These are phyloP conservation scores for Monilinia aucupariae DNA, from an alignment of 2,329 filamentous ascomycete genomes.

Conservation along the genomic window DNA sequence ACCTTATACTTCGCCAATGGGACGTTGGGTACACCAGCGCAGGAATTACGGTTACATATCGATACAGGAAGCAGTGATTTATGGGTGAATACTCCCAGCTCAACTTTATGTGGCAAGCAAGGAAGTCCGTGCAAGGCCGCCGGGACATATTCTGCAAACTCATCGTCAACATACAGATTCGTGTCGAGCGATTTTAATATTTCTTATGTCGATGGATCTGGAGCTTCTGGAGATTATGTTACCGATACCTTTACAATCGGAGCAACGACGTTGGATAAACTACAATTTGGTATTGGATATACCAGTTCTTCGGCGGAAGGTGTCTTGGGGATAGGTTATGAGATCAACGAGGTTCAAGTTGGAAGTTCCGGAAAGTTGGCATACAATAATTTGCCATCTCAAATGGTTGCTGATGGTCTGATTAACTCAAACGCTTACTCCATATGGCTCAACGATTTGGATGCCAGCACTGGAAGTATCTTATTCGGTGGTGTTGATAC, in stretches of 20 bases:
- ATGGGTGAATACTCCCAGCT: conserved; percentile 63
- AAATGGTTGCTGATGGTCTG: conserved; percentile 53
- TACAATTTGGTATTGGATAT: conserved; percentile 74
- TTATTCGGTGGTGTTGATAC: conserved; percentile 72
- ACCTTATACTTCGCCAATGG: conserved; percentile 61
- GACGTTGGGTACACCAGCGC: conserved; percentile 56
- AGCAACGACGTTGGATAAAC: conserved; percentile 44
- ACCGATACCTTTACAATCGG: conserved; percentile 65
- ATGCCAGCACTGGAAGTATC: conserved; percentile 59
- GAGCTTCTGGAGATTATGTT: conserved; percentile 73
- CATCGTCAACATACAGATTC: conserved; percentile 70
- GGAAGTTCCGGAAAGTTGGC: conserved; percentile 46
- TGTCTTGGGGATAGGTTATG: conserved; percentile 81
- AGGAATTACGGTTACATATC: conserved; percentile 52
- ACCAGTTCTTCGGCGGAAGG: conserved; percentile 56
- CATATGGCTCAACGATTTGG: conserved; percentile 69
- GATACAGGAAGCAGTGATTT: conserved; percentile 67
- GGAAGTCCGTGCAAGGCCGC: conserved; percentile 51
- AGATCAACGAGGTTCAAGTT: conserved; percentile 70
- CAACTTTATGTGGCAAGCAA: conserved; percentile 50
- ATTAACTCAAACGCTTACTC: conserved; percentile 67
- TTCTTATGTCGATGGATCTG: conserved; percentile 76
- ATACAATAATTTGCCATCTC: conserved; percentile 66
- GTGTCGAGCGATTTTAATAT: conserved; percentile 79
- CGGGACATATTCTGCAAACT: conserved; percentile 64